Base-by-base conservation (phyloP, 441 rosid genomes). In the Populus hybrid region DNA sequence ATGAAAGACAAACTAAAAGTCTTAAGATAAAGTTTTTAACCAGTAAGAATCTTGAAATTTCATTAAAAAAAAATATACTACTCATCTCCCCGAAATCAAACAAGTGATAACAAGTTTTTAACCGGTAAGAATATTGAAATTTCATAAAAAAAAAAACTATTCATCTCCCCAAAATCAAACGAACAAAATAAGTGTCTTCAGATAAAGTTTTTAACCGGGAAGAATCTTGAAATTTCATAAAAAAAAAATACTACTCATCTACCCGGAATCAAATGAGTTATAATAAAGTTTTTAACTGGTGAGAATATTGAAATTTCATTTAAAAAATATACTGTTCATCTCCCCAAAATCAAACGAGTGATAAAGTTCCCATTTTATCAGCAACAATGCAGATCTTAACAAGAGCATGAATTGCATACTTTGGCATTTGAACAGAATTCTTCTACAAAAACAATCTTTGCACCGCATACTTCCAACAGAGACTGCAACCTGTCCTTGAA, bases 351-450 rank as follows among this genome's bases (percentile, higher is more conserved):
- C 57, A 46, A 46, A 46, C 18, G 1, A 14, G 20, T 46, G 57
- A 46, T 14, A 5, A 63, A 11, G n/a, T 23, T 53, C 46, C n/a
- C 57, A 46, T 42, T 40, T 57, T 59, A 18, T 26, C n/a, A 26
- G n/a, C 11, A 18, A 20, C 69, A 34, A 16, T 8, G 35, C 16
- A 76, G 34, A 72, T 30, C 2, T 46, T 28, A 35, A 71, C 30
- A 71, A 75, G 76, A 76, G 75, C 26, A 64, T 76, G 69, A 72
- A 82, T 21, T 16, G 67, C 84, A 78, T 86, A 95, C 99, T 86
- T 90, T 93, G 84, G 91, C 92, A 84, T 78, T 85, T 75, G 97
- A 86, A 86, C 85, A 80, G 78, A 89, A 85, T 64, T 86, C 91
- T 80, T 90, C 84, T 70, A 82, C 32, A 30, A 76, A 82, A 75